These are phyloP conservation scores for Cladosporium sp. DNA, from an alignment of 2,329 filamentous ascomycete species.

Conservation along the genomic window DNA sequence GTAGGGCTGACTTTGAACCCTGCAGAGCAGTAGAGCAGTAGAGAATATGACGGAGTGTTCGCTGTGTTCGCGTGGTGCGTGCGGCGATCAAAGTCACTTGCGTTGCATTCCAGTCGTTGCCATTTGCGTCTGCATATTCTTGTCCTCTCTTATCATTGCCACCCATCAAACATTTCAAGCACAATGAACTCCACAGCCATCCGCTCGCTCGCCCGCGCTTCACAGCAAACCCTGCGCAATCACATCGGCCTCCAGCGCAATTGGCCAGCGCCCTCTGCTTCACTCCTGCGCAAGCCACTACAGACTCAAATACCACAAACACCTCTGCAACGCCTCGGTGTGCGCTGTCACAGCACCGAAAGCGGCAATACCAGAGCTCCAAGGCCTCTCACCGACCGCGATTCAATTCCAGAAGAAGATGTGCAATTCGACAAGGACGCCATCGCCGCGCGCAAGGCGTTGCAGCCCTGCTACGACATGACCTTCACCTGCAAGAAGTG, in stretches of 20 bases:
- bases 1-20: not conserved
- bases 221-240: slow-evolving; percentile 37
- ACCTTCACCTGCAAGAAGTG: slow-evolving; percentile 88
- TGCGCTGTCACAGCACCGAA: slow-evolving; percentile 16
- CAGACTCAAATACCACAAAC: slow-evolving; percentile 18
- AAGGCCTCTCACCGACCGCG: slow-evolving; percentile 33
- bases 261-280: slow-evolving; percentile 22
- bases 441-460: slow-evolving; percentile 44
- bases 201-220: slow-evolving; percentile 34
- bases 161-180: not conserved
- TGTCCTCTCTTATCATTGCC: not conserved
- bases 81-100: not conserved
- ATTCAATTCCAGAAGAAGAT: slow-evolving; percentile 20
- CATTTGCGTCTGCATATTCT: not conserved
- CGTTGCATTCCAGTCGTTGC: not conserved
- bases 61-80: not conserved
- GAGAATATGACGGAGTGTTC: slow-evolving; percentile 2
- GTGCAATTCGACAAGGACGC: slow-evolving; percentile 31
- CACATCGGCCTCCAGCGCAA: slow-evolving; percentile 27
- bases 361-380: slow-evolving; percentile 19
- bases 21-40: too few relatives aligned
- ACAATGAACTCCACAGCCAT: slow-evolving; percentile 25
- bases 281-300: slow-evolving; percentile 18
- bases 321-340: slow-evolving; percentile 17
- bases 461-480: slow-evolving; percentile 74